Base-by-base conservation (phyloP, 257 asterid species). In the Petunia axillaris region DNA sequence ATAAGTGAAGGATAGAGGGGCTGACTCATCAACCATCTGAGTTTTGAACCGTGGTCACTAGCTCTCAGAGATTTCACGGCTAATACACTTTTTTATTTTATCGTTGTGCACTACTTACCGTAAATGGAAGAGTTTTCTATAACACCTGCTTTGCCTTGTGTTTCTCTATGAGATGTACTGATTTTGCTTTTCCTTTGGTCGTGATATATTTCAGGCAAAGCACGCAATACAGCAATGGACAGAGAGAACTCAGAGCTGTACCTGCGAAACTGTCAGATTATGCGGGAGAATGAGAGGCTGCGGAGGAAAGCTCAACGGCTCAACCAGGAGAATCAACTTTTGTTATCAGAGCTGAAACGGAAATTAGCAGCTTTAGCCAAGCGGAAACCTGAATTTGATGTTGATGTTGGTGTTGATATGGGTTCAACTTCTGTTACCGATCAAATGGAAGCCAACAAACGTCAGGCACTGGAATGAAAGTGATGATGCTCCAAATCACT, bases 291-390 rank as follows among this genome's bases (percentile, higher is more conserved):
- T 37, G 89, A 89, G 70, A 86, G 76, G 85, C 90, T 89, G 78
- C 85, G 91, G 59, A 84, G 79, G 84, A 71, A 83, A 85, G 94
- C 92, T 10, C 88, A 87, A 53, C 71, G 8, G 10, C 92, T 93
- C 81, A 81, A 25, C 83, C 79, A 66, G 87, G 93, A 91, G 87
- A 89, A 91, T 55, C 85, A 76, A 81, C 87, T 84, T 7, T 81
- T 90, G 83, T 82, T 84, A 5, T 79, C 91, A 35, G 87, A 89
- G 85, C 55, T 86, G 78, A 85, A 81, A 83, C 87, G 81, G 87
- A 84, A 55, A 82, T 81, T 83, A 64, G 80, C 80, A 43, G 86
- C 82, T 68, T 85, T 57, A 66, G 36, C 85, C 80, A 76, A 37
- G 8, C 78, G 74, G 36, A 60, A 4, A 77, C 13, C 81, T 8